Evolutionary conservation across 2,329 filamentous ascomycete species (phyloP).

Genomic region (Fusarium mexicanum): DNA sequence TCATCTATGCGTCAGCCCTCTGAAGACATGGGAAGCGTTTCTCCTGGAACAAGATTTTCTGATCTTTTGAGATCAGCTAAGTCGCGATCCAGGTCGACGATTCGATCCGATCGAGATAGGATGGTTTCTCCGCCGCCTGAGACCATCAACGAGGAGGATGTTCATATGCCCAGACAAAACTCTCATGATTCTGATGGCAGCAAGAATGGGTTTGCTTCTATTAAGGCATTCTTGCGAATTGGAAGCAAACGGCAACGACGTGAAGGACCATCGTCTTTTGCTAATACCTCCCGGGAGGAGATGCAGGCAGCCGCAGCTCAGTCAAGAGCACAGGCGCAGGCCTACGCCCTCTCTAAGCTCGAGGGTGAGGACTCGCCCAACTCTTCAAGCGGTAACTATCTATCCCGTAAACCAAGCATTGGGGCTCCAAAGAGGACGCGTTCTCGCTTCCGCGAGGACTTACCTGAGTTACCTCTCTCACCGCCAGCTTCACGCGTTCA

Average conservation of each 20-base stretch:
- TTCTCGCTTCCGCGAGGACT: conserved; percentile 91
- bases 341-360: conserved; percentile 48
- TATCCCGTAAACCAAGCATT: conserved; percentile 50
- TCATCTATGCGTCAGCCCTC: conserved; percentile 30
- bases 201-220: conserved; percentile 59
- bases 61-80: conserved; percentile 58
- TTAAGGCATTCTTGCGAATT: conserved; percentile 81
- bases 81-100: conserved; percentile 61
- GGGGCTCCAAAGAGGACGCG: conserved; percentile 78
- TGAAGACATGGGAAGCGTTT: conserved; percentile 37
- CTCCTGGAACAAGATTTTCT: conserved; percentile 43
- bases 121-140: conserved; percentile 48
- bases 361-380: conserved; percentile 47
- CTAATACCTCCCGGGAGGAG: conserved; percentile 90
- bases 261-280: conserved; percentile 79
- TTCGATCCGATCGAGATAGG: conserved; percentile 53
- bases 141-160: conserved; percentile 59
- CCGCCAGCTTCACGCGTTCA: conserved; percentile 84
- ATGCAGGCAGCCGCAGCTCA: conserved; percentile 61
- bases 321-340: conserved; percentile 45
- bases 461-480: conserved; percentile 87
- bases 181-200: conserved; percentile 67
- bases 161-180: conserved; percentile 60
- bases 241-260: conserved; percentile 67
- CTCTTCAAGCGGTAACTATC: conserved; percentile 37